Conservation (phyloP, 2,329 filamentous ascomycete genomes). For the Sporothrix protearum region DNA sequence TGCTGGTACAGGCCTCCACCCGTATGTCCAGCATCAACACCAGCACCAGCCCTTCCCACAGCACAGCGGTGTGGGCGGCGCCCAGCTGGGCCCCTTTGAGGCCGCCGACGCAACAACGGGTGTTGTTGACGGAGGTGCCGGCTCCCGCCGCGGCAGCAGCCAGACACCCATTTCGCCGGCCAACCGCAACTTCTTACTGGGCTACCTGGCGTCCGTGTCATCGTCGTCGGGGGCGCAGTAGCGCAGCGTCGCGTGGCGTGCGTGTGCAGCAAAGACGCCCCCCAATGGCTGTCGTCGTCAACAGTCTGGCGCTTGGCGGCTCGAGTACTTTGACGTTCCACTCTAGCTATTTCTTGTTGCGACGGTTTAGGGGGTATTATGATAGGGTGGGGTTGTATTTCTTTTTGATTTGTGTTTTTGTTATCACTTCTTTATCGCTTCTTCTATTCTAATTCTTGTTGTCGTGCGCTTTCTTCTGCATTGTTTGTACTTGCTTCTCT, state of each 20-base stretch:
- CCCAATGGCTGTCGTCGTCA: too few species aligned
- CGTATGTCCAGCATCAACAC: neutral
- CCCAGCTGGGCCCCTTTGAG: neutral
- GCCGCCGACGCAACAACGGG: conserved; percentile 21
- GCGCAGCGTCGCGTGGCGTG: too few species aligned
- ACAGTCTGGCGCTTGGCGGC: too few species aligned
- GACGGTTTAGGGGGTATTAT: neutral
- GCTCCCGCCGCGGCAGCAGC: conserved; percentile 45
- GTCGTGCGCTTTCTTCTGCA: too few species aligned
- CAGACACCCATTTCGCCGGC: conserved; percentile 61
- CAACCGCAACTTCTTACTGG: conserved; percentile 72
- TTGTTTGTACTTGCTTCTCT: neutral
- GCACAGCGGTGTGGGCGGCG: neutral
- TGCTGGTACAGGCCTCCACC: neutral
- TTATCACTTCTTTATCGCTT: too few species aligned
- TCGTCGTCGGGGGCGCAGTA: conserved; percentile 32
- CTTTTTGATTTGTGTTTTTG: neutral
- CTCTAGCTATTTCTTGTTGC: too few species aligned
- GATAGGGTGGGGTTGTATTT: neutral
- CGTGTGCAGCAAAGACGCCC: too few species aligned
- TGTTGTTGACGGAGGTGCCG: conserved; percentile 32
- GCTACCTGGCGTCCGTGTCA: conserved; percentile 62
- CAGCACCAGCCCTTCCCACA: neutral
- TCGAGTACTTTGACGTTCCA: too few species aligned
- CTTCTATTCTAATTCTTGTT: too few species aligned